phyloP scores from a whole-genome alignment of 2,329 filamentous ascomycete genomes.

The Talaromyces sp. region DNA sequence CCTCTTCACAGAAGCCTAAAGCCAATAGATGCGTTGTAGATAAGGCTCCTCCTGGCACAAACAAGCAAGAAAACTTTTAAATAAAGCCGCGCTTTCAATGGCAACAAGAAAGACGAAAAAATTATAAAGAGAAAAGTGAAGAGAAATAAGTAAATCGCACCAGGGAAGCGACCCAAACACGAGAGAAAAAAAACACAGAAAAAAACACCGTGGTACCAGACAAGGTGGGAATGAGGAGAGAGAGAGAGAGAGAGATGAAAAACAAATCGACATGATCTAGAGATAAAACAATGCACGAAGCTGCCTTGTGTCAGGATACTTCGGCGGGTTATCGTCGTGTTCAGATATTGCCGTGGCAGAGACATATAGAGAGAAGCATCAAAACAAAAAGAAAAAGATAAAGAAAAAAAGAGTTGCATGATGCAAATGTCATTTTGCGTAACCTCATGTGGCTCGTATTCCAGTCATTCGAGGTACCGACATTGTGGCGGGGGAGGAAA shows the following conservation, averaged over 20 bases:
- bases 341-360: slow-evolving; percentile 1
- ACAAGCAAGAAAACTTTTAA: neutral
- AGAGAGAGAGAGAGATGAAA: slow-evolving; percentile 1
- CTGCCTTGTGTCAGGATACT: slow-evolving; percentile 4
- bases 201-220: slow-evolving; percentile 9
- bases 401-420: slow-evolving; percentile 6
- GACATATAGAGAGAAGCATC: slow-evolving; percentile 2
- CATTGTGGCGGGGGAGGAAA: neutral
- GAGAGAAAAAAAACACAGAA: neutral
- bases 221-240: slow-evolving; percentile 7
- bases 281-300: slow-evolving; percentile 7
- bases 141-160: neutral
- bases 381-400: neutral
- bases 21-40: slow-evolving; percentile 3
- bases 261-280: slow-evolving; percentile 8
- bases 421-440: slow-evolving; percentile 12
- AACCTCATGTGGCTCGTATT: slow-evolving; percentile 13
- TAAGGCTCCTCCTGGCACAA: neutral
- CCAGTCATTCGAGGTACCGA: slow-evolving; percentile 5
- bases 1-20: neutral
- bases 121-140: slow-evolving; percentile 2
- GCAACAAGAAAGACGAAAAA: slow-evolving; percentile 1
- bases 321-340: slow-evolving; percentile 1
- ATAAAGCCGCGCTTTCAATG: neutral
- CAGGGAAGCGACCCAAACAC: slow-evolving; percentile 2